These are phyloP conservation scores for Eucalyptus erythrocorys DNA, from an alignment of 345 rosid genomes.

Conservation along the genomic window DNA sequence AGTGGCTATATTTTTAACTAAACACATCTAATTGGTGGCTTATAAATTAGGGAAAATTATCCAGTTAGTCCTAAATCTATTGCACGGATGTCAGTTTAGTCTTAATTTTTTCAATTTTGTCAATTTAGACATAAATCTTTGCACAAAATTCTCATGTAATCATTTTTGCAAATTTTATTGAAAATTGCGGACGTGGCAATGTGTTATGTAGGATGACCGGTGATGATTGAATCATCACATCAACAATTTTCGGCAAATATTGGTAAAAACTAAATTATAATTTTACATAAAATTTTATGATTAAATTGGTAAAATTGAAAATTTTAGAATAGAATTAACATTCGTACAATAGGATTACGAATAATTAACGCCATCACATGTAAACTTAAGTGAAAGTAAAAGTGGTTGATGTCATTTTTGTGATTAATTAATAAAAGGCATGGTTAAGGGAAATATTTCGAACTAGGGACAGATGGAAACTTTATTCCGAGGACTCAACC, in stretches of 20 bases:
- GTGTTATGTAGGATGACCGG: too few relatives aligned
- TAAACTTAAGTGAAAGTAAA: neutral
- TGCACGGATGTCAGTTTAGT: rapidly evolving
- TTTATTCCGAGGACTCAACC: neutral
- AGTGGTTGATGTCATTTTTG: neutral
- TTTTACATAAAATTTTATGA: too few relatives aligned
- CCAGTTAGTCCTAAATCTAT: too few relatives aligned
- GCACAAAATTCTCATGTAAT: too few relatives aligned
- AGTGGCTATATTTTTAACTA: neutral
- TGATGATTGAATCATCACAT: neutral
- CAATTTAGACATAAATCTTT: too few relatives aligned
- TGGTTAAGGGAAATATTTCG: neutral
- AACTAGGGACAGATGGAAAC: neutral
- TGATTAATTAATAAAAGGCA: neutral
- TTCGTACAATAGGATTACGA: too few relatives aligned
- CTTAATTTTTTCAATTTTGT: too few relatives aligned
- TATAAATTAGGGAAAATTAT: neutral
- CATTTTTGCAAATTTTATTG: rapidly evolving
- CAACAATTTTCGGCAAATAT: neutral
- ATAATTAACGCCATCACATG: neutral
- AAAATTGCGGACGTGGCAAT: neutral
- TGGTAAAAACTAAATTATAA: too few relatives aligned
- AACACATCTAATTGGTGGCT: neutral
- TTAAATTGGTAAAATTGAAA: too few relatives aligned
- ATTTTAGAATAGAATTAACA: too few relatives aligned